Percentiles rank a stretch among this genome's conserved stretches.
These are phyloP conservation scores for Daldinia bambusicola DNA, from an alignment of 495 filamentous ascomycete species.

Conservation along the genomic window DNA sequence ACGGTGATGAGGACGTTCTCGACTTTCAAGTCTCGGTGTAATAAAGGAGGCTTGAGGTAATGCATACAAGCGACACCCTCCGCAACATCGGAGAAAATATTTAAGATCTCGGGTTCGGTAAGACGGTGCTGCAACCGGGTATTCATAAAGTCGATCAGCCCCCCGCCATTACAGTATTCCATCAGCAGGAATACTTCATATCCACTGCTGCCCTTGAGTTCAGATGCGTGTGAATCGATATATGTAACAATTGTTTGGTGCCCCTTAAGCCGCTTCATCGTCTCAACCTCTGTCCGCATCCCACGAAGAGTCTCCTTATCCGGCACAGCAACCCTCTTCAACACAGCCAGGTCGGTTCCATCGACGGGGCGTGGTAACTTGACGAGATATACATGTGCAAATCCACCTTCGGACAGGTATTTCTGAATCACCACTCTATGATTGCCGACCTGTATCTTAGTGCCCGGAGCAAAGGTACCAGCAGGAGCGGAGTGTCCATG, in stretches of 20 bases:
- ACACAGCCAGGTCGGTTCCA: constrained; percentile 84
- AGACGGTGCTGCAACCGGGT: constrained; percentile 94
- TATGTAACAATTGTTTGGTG: constrained; percentile 97
- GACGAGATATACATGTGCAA: constrained; percentile 98
- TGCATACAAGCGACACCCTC: constrained; percentile 99
- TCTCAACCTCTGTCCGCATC: constrained; percentile 99
- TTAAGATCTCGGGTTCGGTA: constrained; percentile 95
- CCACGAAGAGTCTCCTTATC: constrained; percentile 92
- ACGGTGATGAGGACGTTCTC: constrained; percentile 95
- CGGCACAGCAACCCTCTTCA: constrained; percentile 97
- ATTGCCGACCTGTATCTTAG: constrained; percentile 92
- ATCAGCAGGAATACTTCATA: constrained; percentile 99
- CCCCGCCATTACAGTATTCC: constrained; percentile 89
- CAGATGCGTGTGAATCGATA: constrained; percentile 96
- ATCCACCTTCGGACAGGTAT: constrained; percentile 97
- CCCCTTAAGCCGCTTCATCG: constrained; percentile 98
- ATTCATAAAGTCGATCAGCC: constrained; percentile 99
- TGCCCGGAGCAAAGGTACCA: constrained; percentile 91
- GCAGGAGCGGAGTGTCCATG: constrained; percentile 69
- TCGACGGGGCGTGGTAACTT: constrained; percentile 80
- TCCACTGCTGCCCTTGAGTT: constrained; percentile 88
- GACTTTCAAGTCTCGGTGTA: constrained; percentile 96
- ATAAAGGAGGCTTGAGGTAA: constrained; percentile 91
- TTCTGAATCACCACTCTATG: constrained; percentile 97
- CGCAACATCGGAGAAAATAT: constrained; percentile 94